phyloP scores from a whole-genome alignment of 768 basidiomycete species.

The Termitomyces heimii region DNA sequence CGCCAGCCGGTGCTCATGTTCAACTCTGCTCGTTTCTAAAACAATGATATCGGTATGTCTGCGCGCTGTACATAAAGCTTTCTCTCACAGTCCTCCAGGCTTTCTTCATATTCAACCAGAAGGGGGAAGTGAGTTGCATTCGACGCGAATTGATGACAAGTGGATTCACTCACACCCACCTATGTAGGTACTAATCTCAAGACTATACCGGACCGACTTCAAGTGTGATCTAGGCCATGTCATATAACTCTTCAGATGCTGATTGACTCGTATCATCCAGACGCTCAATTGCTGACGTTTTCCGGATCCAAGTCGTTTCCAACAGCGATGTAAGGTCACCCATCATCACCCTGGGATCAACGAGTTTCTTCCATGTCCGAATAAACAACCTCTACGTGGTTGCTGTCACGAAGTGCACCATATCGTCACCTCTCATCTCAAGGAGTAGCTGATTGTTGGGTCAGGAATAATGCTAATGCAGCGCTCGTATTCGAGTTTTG shows the following conservation, averaged over 20 bases:
- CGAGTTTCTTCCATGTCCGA: slow-evolving; percentile 97
- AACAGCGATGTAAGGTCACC: slow-evolving; percentile 96
- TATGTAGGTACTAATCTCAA: slow-evolving; percentile 85
- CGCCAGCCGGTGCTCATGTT: slow-evolving; percentile 2
- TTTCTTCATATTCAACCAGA: slow-evolving; percentile 99
- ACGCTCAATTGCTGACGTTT: slow-evolving; percentile 95
- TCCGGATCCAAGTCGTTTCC: slow-evolving; percentile 97
- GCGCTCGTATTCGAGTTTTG: slow-evolving; percentile 97
- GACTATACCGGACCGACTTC: slow-evolving; percentile 94
- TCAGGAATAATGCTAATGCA: slow-evolving; percentile 92
- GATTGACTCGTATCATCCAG: slow-evolving; percentile 31
- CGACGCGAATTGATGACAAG: background rate
- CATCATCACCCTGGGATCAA: slow-evolving; percentile 95
- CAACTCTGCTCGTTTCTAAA: background rate
- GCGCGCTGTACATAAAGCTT: background rate
- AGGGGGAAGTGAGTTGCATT: slow-evolving; percentile 76
- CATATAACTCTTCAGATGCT: background rate
- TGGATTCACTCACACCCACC: slow-evolving; percentile 1
- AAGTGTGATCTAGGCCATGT: slow-evolving; percentile 54
- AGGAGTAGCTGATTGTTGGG: background rate
- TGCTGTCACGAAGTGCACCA: slow-evolving; percentile 85
- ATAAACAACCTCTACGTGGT: slow-evolving; percentile 95
- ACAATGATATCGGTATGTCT: slow-evolving; percentile 25
- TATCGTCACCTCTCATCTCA: background rate
- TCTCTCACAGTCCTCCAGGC: slow-evolving; percentile 46